Base-by-base conservation (phyloP, 495 filamentous ascomycete genomes). In the Cercophora newfieldiana region DNA sequence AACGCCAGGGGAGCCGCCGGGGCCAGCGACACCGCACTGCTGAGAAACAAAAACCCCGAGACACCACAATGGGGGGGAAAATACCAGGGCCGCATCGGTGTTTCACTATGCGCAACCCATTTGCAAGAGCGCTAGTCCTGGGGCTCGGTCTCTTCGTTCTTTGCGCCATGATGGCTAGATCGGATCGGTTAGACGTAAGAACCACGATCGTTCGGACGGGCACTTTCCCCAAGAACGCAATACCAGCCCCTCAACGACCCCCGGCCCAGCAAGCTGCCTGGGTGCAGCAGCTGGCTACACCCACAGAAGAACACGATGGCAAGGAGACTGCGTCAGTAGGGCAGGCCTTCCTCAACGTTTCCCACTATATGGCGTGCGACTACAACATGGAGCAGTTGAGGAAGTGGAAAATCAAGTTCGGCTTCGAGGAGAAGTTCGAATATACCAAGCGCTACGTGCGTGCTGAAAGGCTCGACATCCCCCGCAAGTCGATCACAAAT, bases 391-490 rank as follows among this genome's bases (percentile, higher is more conserved):
- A 71, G 1, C 72, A 75, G 16, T 74, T 85, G 49, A 70, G 66
- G 26, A 64, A 72, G 16, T 72, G 83, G 62, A 76, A 82, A 65
- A 49, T 79, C 16, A 75, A 72, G 60, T 83, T 83, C 73, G 72
- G 78, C 2, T 74, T 86, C 18, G 69, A 77, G 28, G 79, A 80
- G 4, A 74, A 69, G 31, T 81, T 86, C 74, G 79, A 85, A 63
- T 86, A 86, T 68, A 74, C 74, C 19, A 81, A 82, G 68, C 78
- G 83, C 59, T 84, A 85, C 70, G 69, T 84, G 25, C 81, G 78
- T 49, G 75, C 80, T 47, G 72, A 74, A 22, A 79, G 80, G 0
- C 63, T 81, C 31, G 72, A 77, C 18, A 78, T 83, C 19, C 56
- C 71, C 18, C 75, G 82, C 26, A 82, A 79, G 61, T 81, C 79